Conservation (phyloP, 208 protist species). For the Blechomonas ayalai region DNA sequence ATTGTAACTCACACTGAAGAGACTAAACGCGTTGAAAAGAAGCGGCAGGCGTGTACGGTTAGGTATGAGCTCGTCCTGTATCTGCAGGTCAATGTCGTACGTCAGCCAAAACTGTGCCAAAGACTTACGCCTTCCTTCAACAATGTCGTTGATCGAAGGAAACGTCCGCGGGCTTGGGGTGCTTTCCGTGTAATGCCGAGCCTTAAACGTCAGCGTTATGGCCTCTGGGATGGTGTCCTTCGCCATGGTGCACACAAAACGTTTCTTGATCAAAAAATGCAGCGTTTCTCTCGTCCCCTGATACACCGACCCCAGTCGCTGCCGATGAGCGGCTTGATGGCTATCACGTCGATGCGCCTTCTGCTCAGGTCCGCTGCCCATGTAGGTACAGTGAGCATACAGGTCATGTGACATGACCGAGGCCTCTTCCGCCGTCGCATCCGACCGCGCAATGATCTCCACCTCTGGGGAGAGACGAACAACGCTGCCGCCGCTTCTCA, state of each 20-base stretch:
- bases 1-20: slow-evolving; percentile 61
- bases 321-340: no score
- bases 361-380: no score
- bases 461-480: no score
- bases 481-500: slow-evolving; percentile 31
- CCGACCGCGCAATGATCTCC: no score
- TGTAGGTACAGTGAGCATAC: no score
- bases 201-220: slow-evolving; percentile 52
- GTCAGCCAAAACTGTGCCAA: slow-evolving; percentile 64
- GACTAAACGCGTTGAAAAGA: slow-evolving; percentile 72
- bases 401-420: slow-evolving; percentile 2
- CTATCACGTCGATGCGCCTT: slow-evolving; percentile 1
- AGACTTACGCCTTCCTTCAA: slow-evolving; percentile 24
- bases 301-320: no score
- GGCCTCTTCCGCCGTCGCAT: no score
- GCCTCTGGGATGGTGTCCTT: slow-evolving; percentile 35
- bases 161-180: slow-evolving; percentile 16
- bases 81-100: slow-evolving; percentile 62
- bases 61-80: slow-evolving; percentile 70
- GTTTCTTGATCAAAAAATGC: slow-evolving; percentile 54
- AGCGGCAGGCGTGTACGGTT: slow-evolving; percentile 66
- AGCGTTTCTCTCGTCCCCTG: no score
- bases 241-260: slow-evolving; percentile 43
- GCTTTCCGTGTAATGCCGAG: slow-evolving; percentile 28
- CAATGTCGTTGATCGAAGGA: slow-evolving; percentile 28